Evolutionary conservation across 768 basidiomycete genomes (phyloP), one percentile per base, ranked within the genome.

Genomic region (Brasilioporus rufonigricans): DNA sequence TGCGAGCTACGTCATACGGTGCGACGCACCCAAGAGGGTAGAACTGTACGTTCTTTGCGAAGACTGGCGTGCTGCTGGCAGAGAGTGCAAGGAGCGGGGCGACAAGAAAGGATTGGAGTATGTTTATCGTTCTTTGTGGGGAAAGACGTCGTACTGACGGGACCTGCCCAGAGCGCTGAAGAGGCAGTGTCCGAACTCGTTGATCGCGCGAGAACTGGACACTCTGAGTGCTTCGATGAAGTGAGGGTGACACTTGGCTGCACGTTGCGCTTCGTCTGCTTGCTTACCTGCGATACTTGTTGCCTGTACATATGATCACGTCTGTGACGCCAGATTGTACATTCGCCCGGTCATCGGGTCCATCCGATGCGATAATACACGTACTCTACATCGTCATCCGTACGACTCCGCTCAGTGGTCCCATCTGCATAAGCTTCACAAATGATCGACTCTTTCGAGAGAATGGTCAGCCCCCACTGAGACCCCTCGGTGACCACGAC

Each of bases 41-140:
- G 94, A 98, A 54, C 73, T 99, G 39, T 99, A 92, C 64, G 87
- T 94, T 23, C 79, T 85, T 57, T 97, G 93, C 63, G 89, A 89
- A 3, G 96, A 97, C 52, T 97, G 93, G 93, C 80, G 85, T 36
- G 75, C 82, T 67, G 95, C 94, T 0, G 95, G 88, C 1, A 85
- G 82, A 65, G 90, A 93, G 61, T 96, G 92, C 70, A 96, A 93
- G 70, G 92, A 95, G 48, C 77, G 91, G 26, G 85, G 86, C 1
- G 93, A 99, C 68, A 89, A 87, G 70, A 82, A 80, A 8, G 88
- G 85, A 60, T 70, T 98, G 31, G 87, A 91, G 96, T 97, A 68
- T 67, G 93, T 82, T 5, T 36, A 11, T 29, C 8, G 11, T n/a
- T 33, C 32, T 27, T 29, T 35, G 16, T 8, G 7, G 5, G 33